Evolutionary conservation across 1,284 basidiomycete genomes (phyloP), one percentile per base, ranked within the genome.

Genomic region (Ustilago shanxiensis): DNA sequence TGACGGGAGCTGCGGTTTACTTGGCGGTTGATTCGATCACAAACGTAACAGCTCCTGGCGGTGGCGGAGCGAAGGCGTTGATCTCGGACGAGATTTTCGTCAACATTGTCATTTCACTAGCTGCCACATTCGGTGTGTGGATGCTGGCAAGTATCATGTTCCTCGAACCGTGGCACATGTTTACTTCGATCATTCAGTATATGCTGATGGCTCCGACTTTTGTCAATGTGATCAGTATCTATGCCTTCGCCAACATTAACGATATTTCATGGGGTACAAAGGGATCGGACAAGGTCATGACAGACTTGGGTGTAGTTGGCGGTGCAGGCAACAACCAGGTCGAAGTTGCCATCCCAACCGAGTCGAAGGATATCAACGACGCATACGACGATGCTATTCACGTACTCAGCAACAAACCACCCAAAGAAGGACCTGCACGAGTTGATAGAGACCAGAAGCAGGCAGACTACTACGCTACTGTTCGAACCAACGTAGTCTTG

Each of bases 401-500:
- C 31, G 80, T 84, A 9, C 68, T 85, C 1, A 60, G 77, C 47
- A 78, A 70, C 29, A 82, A 82, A 26, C 59, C 82, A 10, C 66
- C 79, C 52, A 69, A 69, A 33, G 64, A 59, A 6, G 66, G 66
- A 2, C 55, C 56, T 37, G 31, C 53, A 2, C 35, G 53, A n/a
- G 69, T 79, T 2, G 83, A 85, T 44, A 61, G 62, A 20, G 83
- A 84, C 11, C 66, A 69, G 49, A 79, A 79, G 59, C 84, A 85
- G 55, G 78, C 73, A 50, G 84, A 72, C 57, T 82, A 84, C 62
- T 88, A 87, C 63, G 84, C 80, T 0, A 93, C 92, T 82, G 93
- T 97, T 73, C 88, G 95, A 68, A 97, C 95, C 16, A 96, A 95
- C 87, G 93, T 95, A 22, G 87, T 98, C 45, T 88, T 98, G 57